phyloP scores from a whole-genome alignment of 139 green algal genomes.

The Chlorella sp. region DNA sequence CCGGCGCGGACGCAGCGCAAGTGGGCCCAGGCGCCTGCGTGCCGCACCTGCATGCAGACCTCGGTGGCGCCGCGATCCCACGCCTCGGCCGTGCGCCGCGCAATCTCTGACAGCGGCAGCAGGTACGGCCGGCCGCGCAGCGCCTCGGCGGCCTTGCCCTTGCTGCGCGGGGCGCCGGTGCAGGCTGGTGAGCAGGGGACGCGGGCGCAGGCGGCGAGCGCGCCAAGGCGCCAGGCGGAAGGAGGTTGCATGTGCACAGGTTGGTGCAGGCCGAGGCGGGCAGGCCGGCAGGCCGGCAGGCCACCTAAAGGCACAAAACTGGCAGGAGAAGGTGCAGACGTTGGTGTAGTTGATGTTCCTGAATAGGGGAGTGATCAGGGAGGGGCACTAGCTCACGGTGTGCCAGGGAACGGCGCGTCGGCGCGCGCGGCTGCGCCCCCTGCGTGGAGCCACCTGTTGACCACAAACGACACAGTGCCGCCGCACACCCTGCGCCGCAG shows the following conservation, averaged over 20 bases:
- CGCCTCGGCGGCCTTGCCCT: slow-evolving; percentile 50
- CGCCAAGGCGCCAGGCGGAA: too few relatives aligned
- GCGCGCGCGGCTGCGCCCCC: not conserved
- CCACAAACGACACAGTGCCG: slow-evolving; percentile 72
- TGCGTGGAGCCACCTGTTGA: slow-evolving; percentile 36
- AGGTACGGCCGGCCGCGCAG: slow-evolving; percentile 80
- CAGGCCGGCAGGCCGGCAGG: too few relatives aligned
- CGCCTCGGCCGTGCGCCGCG: slow-evolving; percentile 68
- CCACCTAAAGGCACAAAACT: slow-evolving; percentile 78
- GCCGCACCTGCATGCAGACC: slow-evolving; percentile 66
- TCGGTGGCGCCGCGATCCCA: slow-evolving; percentile 85
- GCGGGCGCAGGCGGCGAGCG: too few relatives aligned
- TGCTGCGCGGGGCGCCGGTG: too few relatives aligned
- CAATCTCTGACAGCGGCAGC: slow-evolving; percentile 72
- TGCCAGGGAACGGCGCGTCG: too few relatives aligned
- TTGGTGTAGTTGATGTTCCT: slow-evolving; percentile 95
- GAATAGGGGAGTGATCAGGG: slow-evolving; percentile 35
- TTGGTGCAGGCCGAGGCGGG: too few relatives aligned
- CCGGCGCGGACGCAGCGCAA: too few relatives aligned
- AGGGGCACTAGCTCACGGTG: not conserved
- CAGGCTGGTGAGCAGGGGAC: not conserved
- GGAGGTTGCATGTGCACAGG: too few relatives aligned
- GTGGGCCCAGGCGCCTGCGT: too few relatives aligned
- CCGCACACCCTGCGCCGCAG: slow-evolving; percentile 62
- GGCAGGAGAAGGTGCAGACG: slow-evolving; percentile 55